Base-by-base conservation (phyloP, 345 rosid species). In the Euphorbia tirucalli region DNA sequence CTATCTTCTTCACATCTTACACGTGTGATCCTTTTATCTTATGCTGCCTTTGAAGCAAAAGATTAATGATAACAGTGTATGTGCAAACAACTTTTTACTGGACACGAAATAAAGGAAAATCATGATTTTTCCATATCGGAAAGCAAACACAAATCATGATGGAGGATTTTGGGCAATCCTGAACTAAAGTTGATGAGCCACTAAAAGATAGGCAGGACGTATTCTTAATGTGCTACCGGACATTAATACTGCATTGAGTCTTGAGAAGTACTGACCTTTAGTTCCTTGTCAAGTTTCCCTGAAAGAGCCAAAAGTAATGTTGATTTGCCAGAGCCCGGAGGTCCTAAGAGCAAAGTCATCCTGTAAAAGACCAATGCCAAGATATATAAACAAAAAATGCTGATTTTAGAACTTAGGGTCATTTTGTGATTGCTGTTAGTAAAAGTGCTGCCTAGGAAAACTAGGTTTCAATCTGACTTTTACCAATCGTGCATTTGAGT, bases 311-410 rank as follows among this genome's bases (percentile, higher is more conserved):
- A 77, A 50, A 93, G 94, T 78, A 93, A 81, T 24, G 94, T 83
- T 30, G 98, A 90, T 81, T 91, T 91, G 10, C 98, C 98, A 0
- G 97, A 90, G 49, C 96, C 96, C 0, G 98, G 98, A 70, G 98
- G 97, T 82, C 97, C 98, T 69, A 93, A 77, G 32, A 93, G 89
- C 80, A 93, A 78, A 7, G 98, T 90, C 98, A 93, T 93, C 93
- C 97, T 93, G 46, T 56, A 69, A 55, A 3, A 59, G 11, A 39
- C 39, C 62, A 59, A 68, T 61, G 37, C 37, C 50, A 2, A 27
- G 21, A 52, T 69, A n/a, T 7, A 44, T 24, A 49, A 27, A 16
- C 52, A 25, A 43, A 14, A 13, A 60, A 18, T 5, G 43, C 7
- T 28, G 18, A 46, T 4, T 46, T 41, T 75, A 67, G 57, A 78